phyloP scores from a whole-genome alignment of 768 basidiomycete genomes.

The Galerina marginata region DNA sequence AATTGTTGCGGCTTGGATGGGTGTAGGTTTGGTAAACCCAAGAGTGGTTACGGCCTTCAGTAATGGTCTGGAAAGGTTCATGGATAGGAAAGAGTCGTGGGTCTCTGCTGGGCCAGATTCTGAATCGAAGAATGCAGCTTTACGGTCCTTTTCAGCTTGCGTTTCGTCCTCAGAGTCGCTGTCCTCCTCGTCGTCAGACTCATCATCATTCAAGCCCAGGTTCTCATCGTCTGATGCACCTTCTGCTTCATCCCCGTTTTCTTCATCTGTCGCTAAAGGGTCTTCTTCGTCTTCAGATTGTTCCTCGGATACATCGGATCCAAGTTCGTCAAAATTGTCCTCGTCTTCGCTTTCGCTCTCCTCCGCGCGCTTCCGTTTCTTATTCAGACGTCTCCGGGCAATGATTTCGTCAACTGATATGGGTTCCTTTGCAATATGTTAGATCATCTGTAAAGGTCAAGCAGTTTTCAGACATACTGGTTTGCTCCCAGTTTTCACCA shows the following conservation, averaged over 20 bases:
- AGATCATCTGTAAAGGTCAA: constrained; percentile 12
- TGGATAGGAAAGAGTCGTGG: constrained; percentile 85
- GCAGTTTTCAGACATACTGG: constrained; percentile 48
- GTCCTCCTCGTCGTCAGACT: constrained; percentile 49
- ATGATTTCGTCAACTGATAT: constrained; percentile 94
- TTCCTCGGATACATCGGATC: constrained; percentile 35
- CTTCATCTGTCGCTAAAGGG: constrained; percentile 35
- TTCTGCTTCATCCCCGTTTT: constrained; percentile 37
- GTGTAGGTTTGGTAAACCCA: constrained; percentile 85
- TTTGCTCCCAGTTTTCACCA: constrained; percentile 66
- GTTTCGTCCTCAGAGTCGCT: constrained; percentile 58
- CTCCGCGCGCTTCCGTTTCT: constrained; percentile 70
- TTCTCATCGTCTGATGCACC: constrained; percentile 19
- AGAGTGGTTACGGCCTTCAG: constrained; percentile 88
- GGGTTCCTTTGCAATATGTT: constrained; percentile 53
- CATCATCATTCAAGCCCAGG: constrained; percentile 42
- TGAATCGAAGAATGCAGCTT: constrained; percentile 88
- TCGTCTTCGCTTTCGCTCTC: constrained; percentile 41
- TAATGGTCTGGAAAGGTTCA: constrained; percentile 95
- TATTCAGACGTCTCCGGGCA: constrained; percentile 62
- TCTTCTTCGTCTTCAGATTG: constrained; percentile 40
- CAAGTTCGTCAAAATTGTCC: constrained; percentile 35
- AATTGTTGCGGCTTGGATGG: constrained; percentile 93
- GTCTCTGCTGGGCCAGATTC: constrained; percentile 50
- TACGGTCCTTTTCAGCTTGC: constrained; percentile 73